Evolutionary conservation across 2,329 filamentous ascomycete species (phyloP).

Genomic region (Tympanopsis confertula): DNA sequence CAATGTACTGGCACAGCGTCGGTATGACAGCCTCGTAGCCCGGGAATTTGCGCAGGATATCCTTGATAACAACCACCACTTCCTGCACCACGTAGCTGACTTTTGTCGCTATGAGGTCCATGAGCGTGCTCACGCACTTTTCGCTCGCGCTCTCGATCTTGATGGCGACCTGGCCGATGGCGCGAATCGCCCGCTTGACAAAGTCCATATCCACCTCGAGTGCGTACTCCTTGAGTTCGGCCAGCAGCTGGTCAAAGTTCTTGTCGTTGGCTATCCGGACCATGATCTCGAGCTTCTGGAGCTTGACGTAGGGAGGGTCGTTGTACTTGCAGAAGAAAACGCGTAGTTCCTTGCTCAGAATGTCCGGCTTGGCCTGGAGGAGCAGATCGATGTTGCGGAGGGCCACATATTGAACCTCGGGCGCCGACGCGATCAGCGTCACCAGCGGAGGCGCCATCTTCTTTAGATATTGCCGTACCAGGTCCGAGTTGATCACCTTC

Average conservation of each 20-base stretch:
- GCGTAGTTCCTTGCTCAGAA: conserved; percentile 89
- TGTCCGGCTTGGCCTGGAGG: conserved; percentile 89
- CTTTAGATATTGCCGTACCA: conserved; percentile 78
- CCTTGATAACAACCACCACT: conserved; percentile 93
- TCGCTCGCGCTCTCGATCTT: conserved; percentile 94
- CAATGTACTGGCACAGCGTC: conserved; percentile 88
- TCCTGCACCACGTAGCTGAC: conserved; percentile 99
- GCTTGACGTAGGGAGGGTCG: conserved; percentile 91
- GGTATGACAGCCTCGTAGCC: conserved; percentile 97
- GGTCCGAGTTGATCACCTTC: conserved; percentile 67
- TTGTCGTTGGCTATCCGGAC: conserved; percentile 95
- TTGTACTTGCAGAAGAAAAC: conserved; percentile 99
- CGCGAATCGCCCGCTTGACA: conserved; percentile 82
- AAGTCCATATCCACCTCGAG: conserved; percentile 99
- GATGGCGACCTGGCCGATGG: conserved; percentile 94
- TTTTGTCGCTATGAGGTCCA: conserved; percentile 92
- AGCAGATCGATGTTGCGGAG: conserved; percentile 91
- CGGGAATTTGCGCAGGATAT: conserved; percentile 93
- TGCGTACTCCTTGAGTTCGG: conserved; percentile 93
- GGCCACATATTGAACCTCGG: conserved; percentile 96
- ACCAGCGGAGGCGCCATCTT: conserved; percentile 98
- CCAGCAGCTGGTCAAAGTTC: conserved; percentile 88
- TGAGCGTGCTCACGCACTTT: conserved; percentile 84
- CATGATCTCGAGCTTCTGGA: conserved; percentile 98
- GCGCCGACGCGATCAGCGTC: conserved; percentile 85